Evolutionary conservation across 1,284 basidiomycete species (phyloP).

Genomic region (Ganoderma leucocontextum): DNA sequence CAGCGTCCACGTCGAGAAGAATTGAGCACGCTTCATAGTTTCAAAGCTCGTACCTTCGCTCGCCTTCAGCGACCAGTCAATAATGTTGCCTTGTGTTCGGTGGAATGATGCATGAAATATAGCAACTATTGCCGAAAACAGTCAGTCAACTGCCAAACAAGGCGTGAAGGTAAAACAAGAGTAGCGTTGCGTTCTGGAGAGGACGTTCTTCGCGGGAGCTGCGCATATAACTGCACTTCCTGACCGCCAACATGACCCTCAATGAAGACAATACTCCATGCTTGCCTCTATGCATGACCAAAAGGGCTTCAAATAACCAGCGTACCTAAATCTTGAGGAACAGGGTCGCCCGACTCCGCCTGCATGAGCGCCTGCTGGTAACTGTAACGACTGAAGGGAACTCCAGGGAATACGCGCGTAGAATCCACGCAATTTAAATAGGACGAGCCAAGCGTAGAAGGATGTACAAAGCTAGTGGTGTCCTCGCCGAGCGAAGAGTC

Average conservation of each 20-base stretch:
- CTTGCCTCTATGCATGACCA: not conserved
- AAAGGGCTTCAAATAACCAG: not conserved
- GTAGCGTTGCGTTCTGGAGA: not conserved
- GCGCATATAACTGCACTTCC: not conserved
- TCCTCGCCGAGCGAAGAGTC: slow-evolving; percentile 18
- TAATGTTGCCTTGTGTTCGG: slow-evolving; percentile 77
- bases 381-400: not conserved
- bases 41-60: slow-evolving; percentile 59
- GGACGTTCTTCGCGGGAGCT: not conserved
- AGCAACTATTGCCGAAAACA: slow-evolving; percentile 58
- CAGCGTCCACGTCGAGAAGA: not conserved
- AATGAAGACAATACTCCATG: not conserved
- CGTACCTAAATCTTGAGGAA: slow-evolving; percentile 60
- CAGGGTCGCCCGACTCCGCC: slow-evolving; percentile 36
- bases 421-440: slow-evolving; percentile 3
- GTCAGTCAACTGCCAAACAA: not conserved
- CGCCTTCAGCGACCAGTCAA: slow-evolving; percentile 78
- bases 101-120: slow-evolving; percentile 87
- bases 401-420: slow-evolving; percentile 3
- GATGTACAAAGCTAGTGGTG: slow-evolving; percentile 2
- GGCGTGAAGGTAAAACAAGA: not conserved
- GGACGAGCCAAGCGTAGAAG: not conserved
- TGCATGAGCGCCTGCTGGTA: slow-evolving; percentile 24
- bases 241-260: not conserved
- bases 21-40: not conserved